These are phyloP conservation scores for Tardiomyces digboiensis DNA, from an alignment of 1,139 yeast species.

Conservation along the genomic window DNA sequence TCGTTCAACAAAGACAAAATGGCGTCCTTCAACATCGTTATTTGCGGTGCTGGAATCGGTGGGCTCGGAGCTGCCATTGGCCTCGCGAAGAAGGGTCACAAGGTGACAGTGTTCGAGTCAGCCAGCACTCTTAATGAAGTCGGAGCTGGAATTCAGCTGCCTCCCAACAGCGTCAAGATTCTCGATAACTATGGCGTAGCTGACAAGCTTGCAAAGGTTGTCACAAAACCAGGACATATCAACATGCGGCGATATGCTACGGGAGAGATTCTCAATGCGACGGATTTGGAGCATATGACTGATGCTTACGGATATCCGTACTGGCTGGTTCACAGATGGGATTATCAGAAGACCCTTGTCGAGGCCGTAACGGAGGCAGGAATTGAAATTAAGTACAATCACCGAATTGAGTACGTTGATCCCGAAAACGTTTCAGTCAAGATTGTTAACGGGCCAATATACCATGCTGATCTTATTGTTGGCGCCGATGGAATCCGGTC, in stretches of 20 bases:
- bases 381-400: background rate
- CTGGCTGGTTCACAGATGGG: constrained; percentile 3
- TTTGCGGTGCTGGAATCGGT: constrained; percentile 34
- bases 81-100: constrained; percentile 27
- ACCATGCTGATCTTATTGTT: constrained; percentile 24
- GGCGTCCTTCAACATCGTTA: constrained; percentile 15
- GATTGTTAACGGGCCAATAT: constrained; percentile 18
- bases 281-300: constrained; percentile 7
- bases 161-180: constrained; percentile 27
- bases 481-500: constrained; percentile 30
- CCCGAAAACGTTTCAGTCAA: constrained; percentile 19
- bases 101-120: constrained; percentile 29
- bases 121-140: constrained; percentile 30
- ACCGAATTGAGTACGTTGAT: constrained; percentile 9
- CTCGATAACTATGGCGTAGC: constrained; percentile 22
- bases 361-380: background rate
- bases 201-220: constrained; percentile 15
- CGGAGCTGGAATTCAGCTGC: constrained; percentile 34
- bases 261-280: constrained; percentile 7
- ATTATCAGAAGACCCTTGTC: background rate
- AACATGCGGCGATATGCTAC: constrained; percentile 8
- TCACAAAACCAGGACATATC: constrained; percentile 21
- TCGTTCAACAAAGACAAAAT: too few relatives aligned
- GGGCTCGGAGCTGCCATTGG: constrained; percentile 32
- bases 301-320: constrained; percentile 12